A percentile compares a stretch with the other conserved stretches of the same genome.
Evolutionary conservation across 1,139 yeast genomes (phyloP).

Genomic region (Yamadazyma kanchanaburiensis): DNA sequence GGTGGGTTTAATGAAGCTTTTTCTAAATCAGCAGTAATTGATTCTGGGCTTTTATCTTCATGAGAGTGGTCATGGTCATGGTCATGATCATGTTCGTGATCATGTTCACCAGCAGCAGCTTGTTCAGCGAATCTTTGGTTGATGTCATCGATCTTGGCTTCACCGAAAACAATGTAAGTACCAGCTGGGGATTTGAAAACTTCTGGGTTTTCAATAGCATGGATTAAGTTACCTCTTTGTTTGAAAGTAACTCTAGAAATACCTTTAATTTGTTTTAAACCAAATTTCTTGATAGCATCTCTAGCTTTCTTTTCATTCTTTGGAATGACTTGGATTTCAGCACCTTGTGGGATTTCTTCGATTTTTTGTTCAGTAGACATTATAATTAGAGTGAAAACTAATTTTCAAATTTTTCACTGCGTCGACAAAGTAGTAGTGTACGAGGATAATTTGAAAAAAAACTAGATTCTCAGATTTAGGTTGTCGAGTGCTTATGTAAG

Average conservation of each 20-base stretch:
- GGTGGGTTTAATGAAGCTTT: constrained; percentile 60
- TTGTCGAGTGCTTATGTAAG: no score
- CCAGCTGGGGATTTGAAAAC: constrained; percentile 95
- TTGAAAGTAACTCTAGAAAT: constrained; percentile 95
- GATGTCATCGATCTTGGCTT: constrained; percentile 92
- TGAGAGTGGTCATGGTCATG: constrained; percentile 25
- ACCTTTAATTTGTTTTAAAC: constrained; percentile 88
- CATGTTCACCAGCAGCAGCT: constrained; percentile 45
- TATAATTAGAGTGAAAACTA: constrained; percentile 9
- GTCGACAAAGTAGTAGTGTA: no score
- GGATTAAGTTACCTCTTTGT: constrained; percentile 89
- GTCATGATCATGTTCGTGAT: constrained; percentile 17
- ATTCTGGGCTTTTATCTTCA: constrained; percentile 60
- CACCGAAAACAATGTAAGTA: constrained; percentile 95
- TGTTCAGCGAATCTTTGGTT: constrained; percentile 75
- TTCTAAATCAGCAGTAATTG: constrained; percentile 89
- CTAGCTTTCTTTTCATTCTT: constrained; percentile 97
- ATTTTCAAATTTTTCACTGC: constrained; percentile 10
- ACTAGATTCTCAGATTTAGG: no score
- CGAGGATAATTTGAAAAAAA: no score
- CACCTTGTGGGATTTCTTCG: constrained; percentile 77
- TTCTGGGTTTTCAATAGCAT: constrained; percentile 92
- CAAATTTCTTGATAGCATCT: constrained; percentile 83
- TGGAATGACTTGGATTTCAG: constrained; percentile 79
- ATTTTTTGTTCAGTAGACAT: constrained; percentile 11